These are phyloP conservation scores for Eucalyptus cloeziana DNA, from an alignment of 345 rosid genomes.

Conservation along the genomic window DNA sequence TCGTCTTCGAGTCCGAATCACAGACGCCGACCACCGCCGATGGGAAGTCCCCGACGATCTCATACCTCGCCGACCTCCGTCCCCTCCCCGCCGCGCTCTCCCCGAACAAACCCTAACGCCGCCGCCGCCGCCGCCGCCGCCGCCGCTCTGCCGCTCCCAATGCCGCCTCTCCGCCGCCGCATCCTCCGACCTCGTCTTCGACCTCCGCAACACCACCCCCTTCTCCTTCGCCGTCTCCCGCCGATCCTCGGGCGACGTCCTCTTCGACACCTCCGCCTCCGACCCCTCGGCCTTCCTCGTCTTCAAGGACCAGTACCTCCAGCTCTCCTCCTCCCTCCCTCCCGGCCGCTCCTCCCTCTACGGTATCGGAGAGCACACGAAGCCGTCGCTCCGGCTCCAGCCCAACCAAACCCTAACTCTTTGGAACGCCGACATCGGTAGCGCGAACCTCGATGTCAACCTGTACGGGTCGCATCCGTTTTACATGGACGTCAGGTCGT, in stretches of 20 bases:
- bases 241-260: slow-evolving; percentile 43
- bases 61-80: slow-evolving; percentile 15
- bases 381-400: slow-evolving; percentile 29
- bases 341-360: slow-evolving; percentile 28
- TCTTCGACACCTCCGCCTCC: slow-evolving; percentile 27
- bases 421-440: slow-evolving; percentile 48
- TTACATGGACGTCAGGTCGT: slow-evolving; percentile 45
- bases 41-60: slow-evolving; percentile 55
- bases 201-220: slow-evolving; percentile 41
- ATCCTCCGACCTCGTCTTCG: slow-evolving; percentile 41
- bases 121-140: not conserved
- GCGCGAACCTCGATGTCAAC: slow-evolving; percentile 24
- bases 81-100: not conserved
- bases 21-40: slow-evolving; percentile 28
- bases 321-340: slow-evolving; percentile 49
- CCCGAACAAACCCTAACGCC: not conserved
- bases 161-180: not conserved
- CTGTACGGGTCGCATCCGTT: slow-evolving; percentile 78
- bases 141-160: not conserved
- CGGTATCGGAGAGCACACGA: slow-evolving; percentile 76
- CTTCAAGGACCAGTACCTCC: slow-evolving; percentile 71
- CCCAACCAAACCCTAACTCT: slow-evolving; percentile 25
- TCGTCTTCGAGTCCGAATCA: slow-evolving; percentile 37
- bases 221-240: slow-evolving; percentile 55
- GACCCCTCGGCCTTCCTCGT: slow-evolving; percentile 21